Percentiles rank a stretch among this genome's conserved stretches.
Conservation (phyloP, 345 rosid species). For the Odontarrhena argentea region DNA sequence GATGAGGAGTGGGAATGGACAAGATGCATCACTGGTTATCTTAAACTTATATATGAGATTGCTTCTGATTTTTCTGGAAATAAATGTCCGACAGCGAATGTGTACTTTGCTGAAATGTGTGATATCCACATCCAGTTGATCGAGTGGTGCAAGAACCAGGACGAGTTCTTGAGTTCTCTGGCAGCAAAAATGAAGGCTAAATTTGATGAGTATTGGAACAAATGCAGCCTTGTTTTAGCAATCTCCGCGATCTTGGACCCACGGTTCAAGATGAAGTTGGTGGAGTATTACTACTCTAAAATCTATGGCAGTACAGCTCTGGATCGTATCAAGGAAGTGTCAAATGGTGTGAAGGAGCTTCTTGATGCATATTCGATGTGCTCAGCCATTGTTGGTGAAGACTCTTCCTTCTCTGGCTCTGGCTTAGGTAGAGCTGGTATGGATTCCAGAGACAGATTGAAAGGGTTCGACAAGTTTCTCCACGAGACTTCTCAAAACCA, state of each 20-base stretch:
- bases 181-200: conserved; percentile 78
- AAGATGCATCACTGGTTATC: conserved; percentile 55
- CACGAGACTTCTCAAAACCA: conserved; percentile 82
- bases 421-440: conserved; percentile 58
- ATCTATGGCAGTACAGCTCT: conserved; percentile 89
- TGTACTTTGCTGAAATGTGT: conserved; percentile 85
- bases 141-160: conserved; percentile 86
- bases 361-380: conserved; percentile 80
- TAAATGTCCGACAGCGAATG: conserved; percentile 76
- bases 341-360: conserved; percentile 79
- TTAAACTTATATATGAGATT: conserved; percentile 67
- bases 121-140: conserved; percentile 80
- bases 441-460: conserved; percentile 72
- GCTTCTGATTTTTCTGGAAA: conserved; percentile 55
- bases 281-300: conserved; percentile 90
- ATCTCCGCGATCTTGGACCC: conserved; percentile 92
- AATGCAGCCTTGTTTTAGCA: conserved; percentile 85
- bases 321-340: conserved; percentile 81
- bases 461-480: conserved; percentile 89
- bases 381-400: conserved; percentile 72
- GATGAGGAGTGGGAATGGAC: conserved; percentile 87
- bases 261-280: conserved; percentile 89
- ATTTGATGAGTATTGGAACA: conserved; percentile 86
- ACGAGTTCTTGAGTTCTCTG: conserved; percentile 62
- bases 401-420: conserved; percentile 74